These are phyloP conservation scores for Thymus mandschuricus DNA, from an alignment of 257 asterid genomes.

Conservation along the genomic window DNA sequence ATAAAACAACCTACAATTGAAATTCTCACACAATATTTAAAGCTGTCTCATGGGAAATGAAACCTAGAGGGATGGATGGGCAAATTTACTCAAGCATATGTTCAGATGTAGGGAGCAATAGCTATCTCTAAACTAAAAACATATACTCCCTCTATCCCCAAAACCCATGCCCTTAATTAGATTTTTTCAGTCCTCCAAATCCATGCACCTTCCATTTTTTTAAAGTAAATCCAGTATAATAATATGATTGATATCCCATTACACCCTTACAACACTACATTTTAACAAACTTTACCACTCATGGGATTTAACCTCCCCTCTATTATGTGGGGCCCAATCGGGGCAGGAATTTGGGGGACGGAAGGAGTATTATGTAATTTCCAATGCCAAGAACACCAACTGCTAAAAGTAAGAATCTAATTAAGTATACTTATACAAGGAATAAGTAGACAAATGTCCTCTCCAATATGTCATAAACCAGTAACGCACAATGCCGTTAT, in stretches of 20 bases:
- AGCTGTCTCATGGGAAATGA: not conserved
- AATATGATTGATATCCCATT: too few species aligned
- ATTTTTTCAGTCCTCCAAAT: too few species aligned
- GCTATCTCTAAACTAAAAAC: not conserved
- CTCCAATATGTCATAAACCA: not conserved
- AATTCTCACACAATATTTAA: not conserved
- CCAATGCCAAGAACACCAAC: slow-evolving; percentile 4
- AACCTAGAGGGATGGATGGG: not conserved
- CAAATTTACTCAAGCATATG: not conserved
- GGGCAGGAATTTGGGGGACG: too few species aligned
- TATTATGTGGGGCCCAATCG: too few species aligned
- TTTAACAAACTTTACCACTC: too few species aligned
- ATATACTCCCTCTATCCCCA: too few species aligned
- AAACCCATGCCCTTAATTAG: too few species aligned
- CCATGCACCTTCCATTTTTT: too few species aligned
- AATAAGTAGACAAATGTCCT: not conserved
- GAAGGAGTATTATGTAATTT: not conserved
- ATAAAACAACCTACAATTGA: not conserved
- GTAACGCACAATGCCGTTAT: not conserved
- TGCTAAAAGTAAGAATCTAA: not conserved
- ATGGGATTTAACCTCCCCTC: not conserved
- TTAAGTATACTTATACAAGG: not conserved
- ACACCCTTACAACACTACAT: too few species aligned
- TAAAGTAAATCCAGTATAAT: too few species aligned
- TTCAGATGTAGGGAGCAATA: not conserved